Evolutionary conservation across 1,284 basidiomycete genomes (phyloP).

Genomic region (Phellinidium pouzarii): DNA sequence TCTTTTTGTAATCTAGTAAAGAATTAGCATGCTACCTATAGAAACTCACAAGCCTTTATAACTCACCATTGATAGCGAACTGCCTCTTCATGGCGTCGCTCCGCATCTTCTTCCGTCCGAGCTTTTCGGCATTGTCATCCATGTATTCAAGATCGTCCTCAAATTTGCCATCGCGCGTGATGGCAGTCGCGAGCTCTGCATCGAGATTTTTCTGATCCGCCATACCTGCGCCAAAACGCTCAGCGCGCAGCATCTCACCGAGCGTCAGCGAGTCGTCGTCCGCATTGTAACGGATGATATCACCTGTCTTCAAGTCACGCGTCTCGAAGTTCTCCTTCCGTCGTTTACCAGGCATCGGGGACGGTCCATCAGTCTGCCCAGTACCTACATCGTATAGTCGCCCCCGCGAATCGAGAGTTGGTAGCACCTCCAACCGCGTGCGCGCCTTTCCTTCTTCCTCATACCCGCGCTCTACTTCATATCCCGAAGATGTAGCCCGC

Average conservation of each 20-base stretch:
- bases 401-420: constrained; percentile 84
- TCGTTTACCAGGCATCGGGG: constrained; percentile 56
- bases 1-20: constrained; percentile 81
- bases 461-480: constrained; percentile 27
- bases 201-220: constrained; percentile 90
- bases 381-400: constrained; percentile 88
- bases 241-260: constrained; percentile 89
- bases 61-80: constrained; percentile 89
- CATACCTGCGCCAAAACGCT: constrained; percentile 83
- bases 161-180: constrained; percentile 84
- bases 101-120: constrained; percentile 91
- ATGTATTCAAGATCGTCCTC: constrained; percentile 89
- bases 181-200: constrained; percentile 81
- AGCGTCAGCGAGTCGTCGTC: constrained; percentile 86
- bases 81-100: constrained; percentile 93
- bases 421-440: constrained; percentile 74
- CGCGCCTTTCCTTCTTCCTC: constrained; percentile 35
- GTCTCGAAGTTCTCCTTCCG: constrained; percentile 73
- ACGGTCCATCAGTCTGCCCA: constrained; percentile 44
- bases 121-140: constrained; percentile 91
- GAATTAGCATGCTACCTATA: background rate
- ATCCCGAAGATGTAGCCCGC: constrained; percentile 33
- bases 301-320: constrained; percentile 82
- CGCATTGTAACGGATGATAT: constrained; percentile 77
- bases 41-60: background rate